Evolutionary conservation across 2,329 filamentous ascomycete genomes (phyloP).

Genomic region (Penicillium sp.): DNA sequence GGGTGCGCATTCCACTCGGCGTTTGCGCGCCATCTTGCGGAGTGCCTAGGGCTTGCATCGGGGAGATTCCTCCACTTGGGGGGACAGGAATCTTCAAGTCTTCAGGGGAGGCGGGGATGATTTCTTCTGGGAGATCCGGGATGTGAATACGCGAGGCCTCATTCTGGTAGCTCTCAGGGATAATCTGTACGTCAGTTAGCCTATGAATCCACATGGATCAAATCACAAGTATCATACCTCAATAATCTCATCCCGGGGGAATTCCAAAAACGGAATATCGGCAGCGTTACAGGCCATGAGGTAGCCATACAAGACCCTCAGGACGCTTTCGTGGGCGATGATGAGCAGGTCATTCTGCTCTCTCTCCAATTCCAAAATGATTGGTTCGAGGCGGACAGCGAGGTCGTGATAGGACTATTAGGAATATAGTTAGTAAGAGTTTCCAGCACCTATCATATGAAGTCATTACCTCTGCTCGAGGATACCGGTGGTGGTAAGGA

Average conservation of each 20-base stretch:
- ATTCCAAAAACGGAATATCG: constrained; percentile 87
- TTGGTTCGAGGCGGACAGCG: constrained; percentile 93
- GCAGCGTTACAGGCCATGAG: constrained; percentile 96
- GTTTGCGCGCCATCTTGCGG: constrained; percentile 40
- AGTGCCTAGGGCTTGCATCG: constrained; percentile 40
- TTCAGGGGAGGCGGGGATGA: constrained; percentile 73
- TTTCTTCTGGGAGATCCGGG: constrained; percentile 58
- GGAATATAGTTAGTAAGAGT: neutral
- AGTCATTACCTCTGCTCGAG: constrained; percentile 71
- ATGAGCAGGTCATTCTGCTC: constrained; percentile 98
- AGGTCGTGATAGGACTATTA: constrained; percentile 90
- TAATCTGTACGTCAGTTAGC: constrained; percentile 55
- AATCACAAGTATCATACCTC: constrained; percentile 51
- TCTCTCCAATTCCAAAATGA: constrained; percentile 93
- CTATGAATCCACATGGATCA: neutral
- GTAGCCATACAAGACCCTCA: constrained; percentile 93
- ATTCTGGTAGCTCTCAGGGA: constrained; percentile 95
- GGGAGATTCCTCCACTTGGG: constrained; percentile 48
- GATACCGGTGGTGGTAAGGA: constrained; percentile 95
- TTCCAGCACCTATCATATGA: neutral
- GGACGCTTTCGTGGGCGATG: constrained; percentile 95
- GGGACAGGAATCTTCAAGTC: constrained; percentile 74
- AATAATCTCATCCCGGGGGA: constrained; percentile 94
- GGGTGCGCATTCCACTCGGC: constrained; percentile 36
- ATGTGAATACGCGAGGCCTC: constrained; percentile 88